Conservation (phyloP, 768 basidiomycete genomes). For the Chalciporus sphaerocephalus region DNA sequence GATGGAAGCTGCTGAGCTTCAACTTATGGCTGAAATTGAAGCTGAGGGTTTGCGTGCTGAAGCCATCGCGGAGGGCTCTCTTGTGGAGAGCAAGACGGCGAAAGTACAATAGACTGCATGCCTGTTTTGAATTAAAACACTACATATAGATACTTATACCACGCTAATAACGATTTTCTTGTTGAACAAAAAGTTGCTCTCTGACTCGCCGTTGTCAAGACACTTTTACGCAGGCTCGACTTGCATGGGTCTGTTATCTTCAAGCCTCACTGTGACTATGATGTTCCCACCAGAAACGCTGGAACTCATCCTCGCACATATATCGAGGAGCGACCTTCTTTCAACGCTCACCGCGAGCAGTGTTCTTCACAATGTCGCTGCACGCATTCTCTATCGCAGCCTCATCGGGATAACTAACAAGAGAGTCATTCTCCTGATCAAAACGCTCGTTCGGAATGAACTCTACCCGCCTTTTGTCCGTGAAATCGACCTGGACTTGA, state of each 20-base stretch:
- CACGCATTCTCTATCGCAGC: constrained; percentile 35
- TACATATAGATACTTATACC: constrained; percentile 10
- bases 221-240: too few relatives aligned
- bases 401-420: constrained; percentile 33
- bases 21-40: constrained; percentile 66
- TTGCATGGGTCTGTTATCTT: neutral
- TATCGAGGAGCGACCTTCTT: constrained; percentile 27
- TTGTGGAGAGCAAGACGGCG: constrained; percentile 13
- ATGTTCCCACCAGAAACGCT: constrained; percentile 37
- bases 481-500: constrained; percentile 44
- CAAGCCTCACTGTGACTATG: neutral
- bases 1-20: constrained; percentile 50
- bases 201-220: too few relatives aligned
- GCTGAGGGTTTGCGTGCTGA: constrained; percentile 69
- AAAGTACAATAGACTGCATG: constrained; percentile 24
- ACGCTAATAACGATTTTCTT: constrained; percentile 6
- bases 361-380: constrained; percentile 26
- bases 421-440: constrained; percentile 36
- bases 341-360: constrained; percentile 22
- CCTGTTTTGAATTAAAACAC: neutral
- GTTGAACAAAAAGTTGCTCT: too few relatives aligned
- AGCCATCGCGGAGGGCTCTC: constrained; percentile 43
- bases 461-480: constrained; percentile 41
- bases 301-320: constrained; percentile 28
- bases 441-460: constrained; percentile 36